Base-by-base conservation (phyloP, 257 asterid species). In the Penstemon barbatus region DNA sequence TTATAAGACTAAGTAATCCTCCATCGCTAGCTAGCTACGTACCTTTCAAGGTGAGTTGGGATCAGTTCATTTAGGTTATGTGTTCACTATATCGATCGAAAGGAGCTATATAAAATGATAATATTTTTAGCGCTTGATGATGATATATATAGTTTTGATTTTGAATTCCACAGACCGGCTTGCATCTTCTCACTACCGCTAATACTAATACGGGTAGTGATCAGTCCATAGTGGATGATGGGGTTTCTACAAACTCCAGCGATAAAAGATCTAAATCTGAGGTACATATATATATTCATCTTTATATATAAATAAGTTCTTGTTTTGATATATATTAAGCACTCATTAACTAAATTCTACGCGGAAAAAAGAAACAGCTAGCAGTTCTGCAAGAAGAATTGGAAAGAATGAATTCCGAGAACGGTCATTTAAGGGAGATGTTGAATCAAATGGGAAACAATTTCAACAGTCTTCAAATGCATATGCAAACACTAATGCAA, bases 181-280 rank as follows among this genome's bases (percentile, higher is more conserved):
- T 88, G 84, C 89, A 84, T 61, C 97, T 90, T 57, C 85, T 82
- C 49, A 89, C 96, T 3, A 77, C 92, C 6, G 86, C 82, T 5
- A 89, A 87, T 68, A 77, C 84, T 9, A n/a, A n/a, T n/a, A n/a
- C n/a, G n/a, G 79, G 82, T 13, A 81, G 86, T 15, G 96, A 92
- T 38, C 89, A 81, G 78, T 84, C 95, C 11, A 51, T 76, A 4
- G 86, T 83, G 38, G 91, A 86, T 7, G 89, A 84, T 40, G 78
- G 86, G 42, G 52, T 79, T 10, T 80, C 88, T 1, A 74, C 86
- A 2, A 75, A 73, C 57, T 78, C 84, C 2, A 84, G 79, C 10
- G 82, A 77, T 12, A 84, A 81, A 78, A 83, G 77, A 79, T 72
- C 83, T 7, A 84, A 80, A 77, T 77, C 40, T 53, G 95, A 88